A percentile compares a stretch with the other conserved stretches of the same genome.
phyloP scores from a whole-genome alignment of 202 grass and related monocot species.

The Cymbopogon flexuosus region DNA sequence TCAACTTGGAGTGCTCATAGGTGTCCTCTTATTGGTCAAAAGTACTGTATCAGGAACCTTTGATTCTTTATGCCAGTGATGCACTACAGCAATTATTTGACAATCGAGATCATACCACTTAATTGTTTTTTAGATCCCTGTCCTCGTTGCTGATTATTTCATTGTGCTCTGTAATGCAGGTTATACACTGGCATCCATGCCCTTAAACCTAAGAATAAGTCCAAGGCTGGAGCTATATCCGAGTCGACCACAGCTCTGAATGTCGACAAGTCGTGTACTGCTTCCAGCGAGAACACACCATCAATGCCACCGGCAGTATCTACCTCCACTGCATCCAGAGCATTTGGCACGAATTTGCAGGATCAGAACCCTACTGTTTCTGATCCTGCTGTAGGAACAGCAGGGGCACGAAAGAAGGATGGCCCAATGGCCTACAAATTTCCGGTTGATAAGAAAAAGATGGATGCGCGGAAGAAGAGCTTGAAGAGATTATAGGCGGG shows the following conservation, averaged over 20 bases:
- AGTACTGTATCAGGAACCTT: neutral
- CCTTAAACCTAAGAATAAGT: slow-evolving; percentile 64
- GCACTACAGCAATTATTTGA: neutral
- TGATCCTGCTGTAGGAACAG: slow-evolving; percentile 20
- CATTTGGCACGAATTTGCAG: slow-evolving; percentile 33
- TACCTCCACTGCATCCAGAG: slow-evolving; percentile 32
- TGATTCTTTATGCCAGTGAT: neutral
- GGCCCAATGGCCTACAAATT: slow-evolving; percentile 35
- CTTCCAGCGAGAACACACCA: slow-evolving; percentile 37
- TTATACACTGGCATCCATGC: slow-evolving; percentile 78
- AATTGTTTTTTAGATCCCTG: neutral
- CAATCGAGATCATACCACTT: neutral
- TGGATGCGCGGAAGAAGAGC: slow-evolving; percentile 83
- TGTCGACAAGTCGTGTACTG: slow-evolving; percentile 41
- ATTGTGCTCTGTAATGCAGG: slow-evolving; percentile 33
- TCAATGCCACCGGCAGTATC: slow-evolving; percentile 24
- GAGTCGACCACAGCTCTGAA: slow-evolving; percentile 59
- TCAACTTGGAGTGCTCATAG: neutral
- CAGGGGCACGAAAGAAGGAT: slow-evolving; percentile 49
- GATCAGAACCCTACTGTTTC: slow-evolving; percentile 56
- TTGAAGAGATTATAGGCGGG: slow-evolving; percentile 57
- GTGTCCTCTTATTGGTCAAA: neutral
- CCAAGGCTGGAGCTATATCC: slow-evolving; percentile 58
- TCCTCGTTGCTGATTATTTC: neutral
- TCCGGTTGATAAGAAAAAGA: slow-evolving; percentile 64